Percentiles rank a stretch among this genome's conserved stretches.
These are phyloP conservation scores for Babesia ovis DNA, from an alignment of 169 alveolate species.

Conservation along the genomic window DNA sequence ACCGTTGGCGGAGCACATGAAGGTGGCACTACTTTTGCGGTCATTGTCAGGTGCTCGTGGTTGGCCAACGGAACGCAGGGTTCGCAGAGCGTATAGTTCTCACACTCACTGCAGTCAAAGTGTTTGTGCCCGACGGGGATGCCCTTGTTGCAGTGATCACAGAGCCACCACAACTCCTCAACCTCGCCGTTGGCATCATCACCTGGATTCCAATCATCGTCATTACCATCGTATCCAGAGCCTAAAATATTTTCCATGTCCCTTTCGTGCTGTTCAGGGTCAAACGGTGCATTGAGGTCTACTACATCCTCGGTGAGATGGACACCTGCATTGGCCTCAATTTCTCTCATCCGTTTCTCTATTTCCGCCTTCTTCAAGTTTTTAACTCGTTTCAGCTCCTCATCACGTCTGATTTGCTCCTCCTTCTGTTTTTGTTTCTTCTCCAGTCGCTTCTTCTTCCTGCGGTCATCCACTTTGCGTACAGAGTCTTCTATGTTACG, in stretches of 20 bases:
- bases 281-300: constrained; percentile 60
- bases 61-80: constrained; percentile 59
- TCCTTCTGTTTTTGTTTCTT: constrained; percentile 43
- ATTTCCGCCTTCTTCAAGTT: constrained; percentile 34
- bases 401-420: constrained; percentile 51
- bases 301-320: constrained; percentile 18
- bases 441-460: constrained; percentile 52
- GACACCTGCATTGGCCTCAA: constrained; percentile 42
- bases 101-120: constrained; percentile 73
- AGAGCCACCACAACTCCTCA: constrained; percentile 75
- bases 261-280: constrained; percentile 61
- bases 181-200: constrained; percentile 24
- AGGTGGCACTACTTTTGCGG: constrained; percentile 65
- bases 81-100: constrained; percentile 73
- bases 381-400: constrained; percentile 61
- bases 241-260: constrained; percentile 54
- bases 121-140: constrained; percentile 68
- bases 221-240: constrained; percentile 7
- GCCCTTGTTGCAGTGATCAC: constrained; percentile 73
- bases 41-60: constrained; percentile 70
- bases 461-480: constrained; percentile 52
- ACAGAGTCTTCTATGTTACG: constrained; percentile 64
- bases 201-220: constrained; percentile 34
- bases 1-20: constrained; percentile 48
- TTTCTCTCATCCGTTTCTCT: constrained; percentile 13